phyloP scores from a whole-genome alignment of 495 filamentous ascomycete species.

The Rhizodiscina lignyota region DNA sequence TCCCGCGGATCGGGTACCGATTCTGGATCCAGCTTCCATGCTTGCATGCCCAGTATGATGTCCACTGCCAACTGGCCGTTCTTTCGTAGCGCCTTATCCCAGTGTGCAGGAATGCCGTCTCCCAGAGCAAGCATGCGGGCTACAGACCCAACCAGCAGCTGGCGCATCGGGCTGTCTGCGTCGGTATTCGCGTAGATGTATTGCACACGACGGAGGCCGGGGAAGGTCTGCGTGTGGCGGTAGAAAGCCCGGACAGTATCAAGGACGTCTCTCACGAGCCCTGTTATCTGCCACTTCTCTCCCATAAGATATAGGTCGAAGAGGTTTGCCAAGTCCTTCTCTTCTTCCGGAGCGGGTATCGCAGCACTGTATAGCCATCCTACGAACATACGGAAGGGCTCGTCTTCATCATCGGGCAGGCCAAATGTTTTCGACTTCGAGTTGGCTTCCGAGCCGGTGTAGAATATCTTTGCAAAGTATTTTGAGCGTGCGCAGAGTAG shows the following conservation, averaged over 20 bases:
- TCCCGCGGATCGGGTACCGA: slow-evolving; percentile 28
- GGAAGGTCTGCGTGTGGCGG: slow-evolving; percentile 26
- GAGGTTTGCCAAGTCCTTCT: slow-evolving; percentile 24
- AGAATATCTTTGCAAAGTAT: slow-evolving; percentile 31
- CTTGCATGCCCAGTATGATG: slow-evolving; percentile 29
- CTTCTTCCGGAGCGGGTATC: slow-evolving; percentile 21
- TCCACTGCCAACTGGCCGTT: slow-evolving; percentile 33
- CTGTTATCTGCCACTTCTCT: slow-evolving; percentile 23
- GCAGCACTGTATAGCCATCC: slow-evolving; percentile 29
- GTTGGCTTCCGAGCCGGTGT: slow-evolving; percentile 15
- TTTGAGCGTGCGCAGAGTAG: slow-evolving; percentile 31
- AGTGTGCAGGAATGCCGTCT: slow-evolving; percentile 26
- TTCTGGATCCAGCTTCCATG: slow-evolving; percentile 26
- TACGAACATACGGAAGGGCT: slow-evolving; percentile 28
- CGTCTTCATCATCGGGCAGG: slow-evolving; percentile 29
- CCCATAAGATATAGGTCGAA: slow-evolving; percentile 32
- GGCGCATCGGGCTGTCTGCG: slow-evolving; percentile 27
- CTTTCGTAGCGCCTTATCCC: slow-evolving; percentile 30
- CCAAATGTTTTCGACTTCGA: slow-evolving; percentile 19
- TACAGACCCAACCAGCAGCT: slow-evolving; percentile 27
- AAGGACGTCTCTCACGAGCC: slow-evolving; percentile 22
- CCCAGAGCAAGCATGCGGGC: slow-evolving; percentile 25
- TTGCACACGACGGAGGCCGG: slow-evolving; percentile 30
- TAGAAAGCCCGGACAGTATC: slow-evolving; percentile 26
- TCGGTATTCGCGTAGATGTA: slow-evolving; percentile 33